Conservation (phyloP, 106 monocot genomes). For the Dendrobium catenatum region DNA sequence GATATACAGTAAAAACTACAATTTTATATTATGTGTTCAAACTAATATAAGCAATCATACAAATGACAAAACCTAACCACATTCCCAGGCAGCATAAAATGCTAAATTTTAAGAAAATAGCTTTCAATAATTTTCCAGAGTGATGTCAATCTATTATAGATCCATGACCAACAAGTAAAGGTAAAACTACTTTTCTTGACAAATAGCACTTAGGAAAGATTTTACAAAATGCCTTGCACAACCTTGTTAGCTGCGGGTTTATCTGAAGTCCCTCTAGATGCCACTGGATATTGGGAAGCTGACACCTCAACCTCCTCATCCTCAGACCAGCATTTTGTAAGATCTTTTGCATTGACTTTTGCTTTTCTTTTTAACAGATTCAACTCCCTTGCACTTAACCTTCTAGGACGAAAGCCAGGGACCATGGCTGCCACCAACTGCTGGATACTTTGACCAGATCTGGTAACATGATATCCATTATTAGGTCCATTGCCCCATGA, state of each 20-base stretch:
- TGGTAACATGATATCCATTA: slow-evolving; percentile 35
- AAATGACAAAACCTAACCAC: background rate
- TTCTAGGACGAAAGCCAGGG: slow-evolving; percentile 54
- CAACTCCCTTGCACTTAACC: slow-evolving; percentile 84
- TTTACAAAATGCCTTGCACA: background rate
- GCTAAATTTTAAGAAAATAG: too few species aligned
- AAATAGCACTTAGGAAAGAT: background rate
- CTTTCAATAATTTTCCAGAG: too few species aligned
- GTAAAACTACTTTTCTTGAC: background rate
- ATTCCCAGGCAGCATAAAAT: too few species aligned
- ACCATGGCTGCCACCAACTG: slow-evolving; percentile 91
- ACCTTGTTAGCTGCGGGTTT: background rate
- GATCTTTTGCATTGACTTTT: slow-evolving; percentile 84
- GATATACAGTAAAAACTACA: background rate
- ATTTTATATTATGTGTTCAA: background rate
- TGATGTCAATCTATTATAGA: background rate
- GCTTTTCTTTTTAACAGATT: slow-evolving; percentile 94
- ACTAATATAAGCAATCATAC: background rate
- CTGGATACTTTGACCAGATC: slow-evolving; percentile 69
- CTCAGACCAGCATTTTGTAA: slow-evolving; percentile 57
- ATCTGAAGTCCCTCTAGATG: slow-evolving; percentile 20
- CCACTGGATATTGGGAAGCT: slow-evolving; percentile 21
- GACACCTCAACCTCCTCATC: slow-evolving; percentile 58
- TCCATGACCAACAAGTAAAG: background rate
- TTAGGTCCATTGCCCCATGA: slow-evolving; percentile 37